Evolutionary conservation across 306 rosid species (phyloP).

Genomic region (Arachis hypogaea): DNA sequence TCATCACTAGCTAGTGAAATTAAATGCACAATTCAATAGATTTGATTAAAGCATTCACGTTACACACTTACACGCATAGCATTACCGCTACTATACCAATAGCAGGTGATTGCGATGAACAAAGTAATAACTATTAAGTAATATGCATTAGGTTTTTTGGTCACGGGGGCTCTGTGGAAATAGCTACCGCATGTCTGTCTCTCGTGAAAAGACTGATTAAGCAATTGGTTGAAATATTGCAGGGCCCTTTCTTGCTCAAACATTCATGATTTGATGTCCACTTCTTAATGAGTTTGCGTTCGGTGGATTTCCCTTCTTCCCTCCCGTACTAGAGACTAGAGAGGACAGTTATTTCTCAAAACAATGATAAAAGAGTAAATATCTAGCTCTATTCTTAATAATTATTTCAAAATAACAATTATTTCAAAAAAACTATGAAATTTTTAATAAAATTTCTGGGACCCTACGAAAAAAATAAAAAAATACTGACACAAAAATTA

Average conservation of each 20-base stretch:
- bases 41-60: too few relatives aligned
- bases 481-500: too few relatives aligned
- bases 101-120: not conserved
- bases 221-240: not conserved
- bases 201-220: slow-evolving; percentile 36
- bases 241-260: not conserved
- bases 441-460: too few relatives aligned
- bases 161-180: slow-evolving; percentile 46
- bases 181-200: not conserved
- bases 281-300: not conserved
- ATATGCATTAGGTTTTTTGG: slow-evolving; percentile 6
- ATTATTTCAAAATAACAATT: too few relatives aligned
- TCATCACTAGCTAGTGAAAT: too few relatives aligned
- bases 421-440: too few relatives aligned
- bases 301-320: not conserved
- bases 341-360: slow-evolving; percentile 13
- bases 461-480: too few relatives aligned
- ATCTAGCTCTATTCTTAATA: fast-evolving
- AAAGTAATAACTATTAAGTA: not conserved
- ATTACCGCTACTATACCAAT: not conserved
- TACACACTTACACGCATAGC: too few relatives aligned
- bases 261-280: not conserved
- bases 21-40: too few relatives aligned
- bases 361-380: not conserved
- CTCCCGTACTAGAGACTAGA: not conserved